Evolutionary conservation across 2,329 filamentous ascomycete genomes (phyloP), one percentile per base, ranked within the genome.

Genomic region (Colletotrichum sp.): DNA sequence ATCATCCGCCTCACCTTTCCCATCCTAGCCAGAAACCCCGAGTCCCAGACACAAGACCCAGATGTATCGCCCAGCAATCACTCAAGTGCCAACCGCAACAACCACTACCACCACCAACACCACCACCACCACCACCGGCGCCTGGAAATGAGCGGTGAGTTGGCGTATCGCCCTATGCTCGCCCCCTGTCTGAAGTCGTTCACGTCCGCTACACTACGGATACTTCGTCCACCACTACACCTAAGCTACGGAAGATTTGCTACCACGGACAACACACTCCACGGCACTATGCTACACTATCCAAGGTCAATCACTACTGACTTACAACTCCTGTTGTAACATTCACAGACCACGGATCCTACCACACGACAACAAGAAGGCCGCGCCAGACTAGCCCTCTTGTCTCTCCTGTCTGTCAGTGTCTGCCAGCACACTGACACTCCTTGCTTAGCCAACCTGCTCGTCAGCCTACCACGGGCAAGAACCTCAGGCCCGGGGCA

Each of bases 71-170:
- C 11, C 52, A 39, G 61, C 61, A 36, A n/a, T 64, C 62, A 64
- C 32, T 29, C 62, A 29, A 64, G 62, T 64, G 62, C 62, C 36
- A 66, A 34, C 34, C 34, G 44, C 27, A 32, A 61, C 49, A 29
- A 59, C 22, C 16, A 25, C 36, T 49, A 22, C 34, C 22, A 22
- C 30, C 25, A 57, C 57, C 44, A n/a, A 6, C 39, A 52, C 6
- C 44, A 49, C 8, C 36, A 32, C 8, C 36, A 32, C 30, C 30
- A 44, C 39, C 39, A 36, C 13, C 27, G 44, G 27, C 65, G 44
- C 61, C 55, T 70, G 57, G 72, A 78, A 75, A 77, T 75, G 75
- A 77, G 75, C 76, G 69, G 77, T 72, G 75, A 72, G 75, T 57
- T 72, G 65, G 77, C 69, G 75, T 73, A 70, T 78, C 69, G 77